These are phyloP conservation scores for Eucalyptus sideroxylon DNA, from an alignment of 345 rosid genomes.

Conservation along the genomic window DNA sequence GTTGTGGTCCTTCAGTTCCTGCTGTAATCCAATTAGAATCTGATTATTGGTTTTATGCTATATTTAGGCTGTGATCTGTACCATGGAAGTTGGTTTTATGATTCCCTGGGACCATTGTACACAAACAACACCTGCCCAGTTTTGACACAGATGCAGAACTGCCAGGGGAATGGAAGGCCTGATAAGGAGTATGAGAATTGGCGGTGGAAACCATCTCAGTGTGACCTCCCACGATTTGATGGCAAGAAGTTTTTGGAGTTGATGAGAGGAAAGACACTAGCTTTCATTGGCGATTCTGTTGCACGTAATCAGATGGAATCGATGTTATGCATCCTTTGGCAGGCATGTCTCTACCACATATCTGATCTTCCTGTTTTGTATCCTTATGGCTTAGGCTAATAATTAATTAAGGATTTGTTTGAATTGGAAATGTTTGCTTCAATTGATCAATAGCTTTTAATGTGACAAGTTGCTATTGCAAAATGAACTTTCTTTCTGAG, in stretches of 20 bases:
- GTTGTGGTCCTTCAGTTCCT: neutral
- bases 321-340: slow-evolving; percentile 96
- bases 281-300: slow-evolving; percentile 91
- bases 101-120: slow-evolving; percentile 65
- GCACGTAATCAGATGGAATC: slow-evolving; percentile 99
- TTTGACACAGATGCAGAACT: slow-evolving; percentile 94
- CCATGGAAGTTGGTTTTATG: slow-evolving; percentile 83
- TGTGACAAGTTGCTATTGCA: neutral
- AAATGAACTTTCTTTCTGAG: neutral
- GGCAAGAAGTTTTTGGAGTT: slow-evolving; percentile 77
- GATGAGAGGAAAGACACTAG: slow-evolving; percentile 90
- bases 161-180: slow-evolving; percentile 98
- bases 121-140: slow-evolving; percentile 92
- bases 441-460: neutral
- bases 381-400: neutral
- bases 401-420: neutral
- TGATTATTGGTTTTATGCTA: neutral
- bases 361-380: neutral
- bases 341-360: slow-evolving; percentile 39
- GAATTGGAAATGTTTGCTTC: neutral
- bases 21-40: neutral
- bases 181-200: slow-evolving; percentile 89
- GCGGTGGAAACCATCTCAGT: slow-evolving; percentile 88
- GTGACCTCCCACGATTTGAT: slow-evolving; percentile 91
- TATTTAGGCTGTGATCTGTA: slow-evolving; percentile 72